Percentiles rank a stretch among this genome's conserved stretches.
Conservation (phyloP, 225 moss, liverwort and hornwort species). For the Straminergon stramineum region DNA sequence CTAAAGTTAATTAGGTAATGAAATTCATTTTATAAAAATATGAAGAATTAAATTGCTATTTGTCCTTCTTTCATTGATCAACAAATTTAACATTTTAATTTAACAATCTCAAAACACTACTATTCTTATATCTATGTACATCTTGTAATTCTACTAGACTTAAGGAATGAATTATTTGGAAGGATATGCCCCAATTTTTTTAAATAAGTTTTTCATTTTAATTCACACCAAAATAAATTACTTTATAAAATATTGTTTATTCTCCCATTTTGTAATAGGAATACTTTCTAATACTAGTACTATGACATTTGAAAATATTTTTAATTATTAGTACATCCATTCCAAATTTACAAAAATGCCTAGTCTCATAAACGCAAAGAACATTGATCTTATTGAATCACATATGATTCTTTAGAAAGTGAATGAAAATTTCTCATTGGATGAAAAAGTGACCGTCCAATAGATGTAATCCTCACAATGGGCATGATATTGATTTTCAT, state of each 20-base stretch:
- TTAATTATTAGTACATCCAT: background rate
- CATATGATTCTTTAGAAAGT: too few relatives aligned
- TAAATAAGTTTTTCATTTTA: background rate
- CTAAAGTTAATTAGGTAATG: too few relatives aligned
- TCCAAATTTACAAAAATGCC: too few relatives aligned
- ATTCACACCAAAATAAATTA: background rate
- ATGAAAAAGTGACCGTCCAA: too few relatives aligned
- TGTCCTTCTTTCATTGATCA: too few relatives aligned
- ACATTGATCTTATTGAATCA: accelerated
- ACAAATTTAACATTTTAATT: too few relatives aligned
- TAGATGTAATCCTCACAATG: too few relatives aligned
- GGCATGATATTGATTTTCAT: too few relatives aligned
- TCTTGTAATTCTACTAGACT: background rate
- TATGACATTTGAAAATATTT: background rate
- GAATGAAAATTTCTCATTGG: too few relatives aligned
- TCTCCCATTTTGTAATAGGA: background rate
- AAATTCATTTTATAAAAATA: background rate
- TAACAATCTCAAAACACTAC: too few relatives aligned
- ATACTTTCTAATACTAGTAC: background rate
- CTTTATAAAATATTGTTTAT: background rate
- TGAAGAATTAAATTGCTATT: background rate
- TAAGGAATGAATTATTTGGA: background rate
- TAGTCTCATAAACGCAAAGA: too few relatives aligned
- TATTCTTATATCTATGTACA: background rate
- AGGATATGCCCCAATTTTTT: background rate